Evolutionary conservation across 2,329 filamentous ascomycete genomes (phyloP), one percentile per base, ranked within the genome.

Genomic region (Fusarium lyarnte): DNA sequence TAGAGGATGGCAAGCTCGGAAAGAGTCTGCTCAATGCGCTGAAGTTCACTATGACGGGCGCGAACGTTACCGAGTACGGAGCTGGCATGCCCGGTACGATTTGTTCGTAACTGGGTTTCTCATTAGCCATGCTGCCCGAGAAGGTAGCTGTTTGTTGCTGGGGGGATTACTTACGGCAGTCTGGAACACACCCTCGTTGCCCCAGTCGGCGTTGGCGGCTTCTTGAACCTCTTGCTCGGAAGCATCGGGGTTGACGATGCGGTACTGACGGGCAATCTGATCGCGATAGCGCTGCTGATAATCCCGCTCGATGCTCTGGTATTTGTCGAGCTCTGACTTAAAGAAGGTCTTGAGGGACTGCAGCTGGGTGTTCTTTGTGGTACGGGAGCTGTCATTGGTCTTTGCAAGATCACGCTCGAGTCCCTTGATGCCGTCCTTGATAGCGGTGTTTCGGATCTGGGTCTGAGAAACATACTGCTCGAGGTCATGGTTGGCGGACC

Each of bases 231-330:
- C 92, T 3, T 87, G 84, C 66, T 94, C 92, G 53, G 88, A 88
- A n/a, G 93, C 93, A 47, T 94, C 91, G 57, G 93, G 93, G 80
- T 94, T 94, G 74, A 94, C 92, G 78, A 95, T 94, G 63, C 90
- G 87, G 82, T 93, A 95, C 82, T 96, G 93, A 77, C 93, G 88
- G 65, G 90, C 89, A 79, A 95, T 94, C 81, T 94, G 92, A 72
- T 94, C 92, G 68, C 91, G 88, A 81, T 94, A 94, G 72, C 90
- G 86, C 79, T 89, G 86, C 78, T 89, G 87, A 84, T 94, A 95
- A 49, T 88, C 86, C 66, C 88, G 85, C 85, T 96, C 93, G 79
- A 93, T 91, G 74, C 88, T 84, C 78, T 92, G 87, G 81, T 93
- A 94, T 75, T 88, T 88, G 79, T 91, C 87, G 71, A 95, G 85